Evolutionary conservation across 139 green algal species (phyloP), one percentile per base, ranked within the genome.

Genomic region (Trebouxia sp.): DNA sequence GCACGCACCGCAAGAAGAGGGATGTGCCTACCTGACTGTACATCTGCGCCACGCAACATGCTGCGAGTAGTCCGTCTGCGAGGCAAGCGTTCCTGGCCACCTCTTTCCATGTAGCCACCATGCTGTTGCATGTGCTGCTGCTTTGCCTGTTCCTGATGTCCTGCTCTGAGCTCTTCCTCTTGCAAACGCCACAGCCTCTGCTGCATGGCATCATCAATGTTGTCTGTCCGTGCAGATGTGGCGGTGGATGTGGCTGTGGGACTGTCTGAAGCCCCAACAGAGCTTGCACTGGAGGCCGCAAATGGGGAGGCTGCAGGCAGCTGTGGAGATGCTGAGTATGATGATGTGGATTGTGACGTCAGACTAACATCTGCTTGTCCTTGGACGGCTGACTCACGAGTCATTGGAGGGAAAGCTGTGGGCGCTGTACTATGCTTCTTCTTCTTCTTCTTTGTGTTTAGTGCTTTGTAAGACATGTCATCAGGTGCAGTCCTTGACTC

Each of bases 31-130:
- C 62, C 62, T 30, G 62, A 45, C 62, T 72, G 62, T 43, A 35
- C 37, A 35, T 72, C 62, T 45, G 62, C 62, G 26, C 62, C 62
- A 42, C 62, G 32, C 12, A 72, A 45, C 32, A 72, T 42, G 62
- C 62, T 72, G 35, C 62, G 62, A 14, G 62, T 45, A 17, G 62
- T 72, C 32, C 62, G 62, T 14, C 62, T 45, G 11, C 62, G 11
- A 24, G 62, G 62, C 62, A 72, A 24, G 14, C 62, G 42, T 35
- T 72, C 62, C 14, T 30, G 35, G 5, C 32, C 62, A 32, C 35
- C 62, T 37, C 62, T 72, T 35, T 72, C 32, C 62, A 72, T 72
- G 62, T 72, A 72, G 12, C 62, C 62, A 32, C 62, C 62, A 72
- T 72, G 62, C 62, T 43, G 62, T 45, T 35, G n/a, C 32, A 45